Conservation (phyloP, 257 asterid genomes). For the Primulina tabacum region DNA sequence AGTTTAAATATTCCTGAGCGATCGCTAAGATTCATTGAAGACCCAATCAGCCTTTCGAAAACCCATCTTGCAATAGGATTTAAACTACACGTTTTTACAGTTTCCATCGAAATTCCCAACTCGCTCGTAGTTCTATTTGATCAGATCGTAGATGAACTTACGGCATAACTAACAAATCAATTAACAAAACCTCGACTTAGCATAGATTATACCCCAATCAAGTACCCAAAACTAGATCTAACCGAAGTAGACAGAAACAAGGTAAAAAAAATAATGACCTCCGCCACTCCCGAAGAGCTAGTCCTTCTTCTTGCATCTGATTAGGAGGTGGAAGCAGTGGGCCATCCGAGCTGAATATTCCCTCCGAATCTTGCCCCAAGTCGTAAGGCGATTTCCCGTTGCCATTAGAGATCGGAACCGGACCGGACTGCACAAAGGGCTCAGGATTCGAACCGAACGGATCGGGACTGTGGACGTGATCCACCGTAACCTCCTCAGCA, state of each 20-base stretch:
- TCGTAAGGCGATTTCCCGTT: slow-evolving; percentile 3
- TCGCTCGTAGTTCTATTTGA: not conserved
- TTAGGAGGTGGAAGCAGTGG: slow-evolving; percentile 47
- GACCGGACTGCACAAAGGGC: slow-evolving; percentile 39
- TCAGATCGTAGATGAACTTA: slow-evolving; percentile 1
- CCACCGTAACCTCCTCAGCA: slow-evolving; percentile 57
- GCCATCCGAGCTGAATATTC: slow-evolving; percentile 45
- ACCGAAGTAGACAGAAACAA: not conserved
- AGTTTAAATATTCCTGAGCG: slow-evolving; percentile 1
- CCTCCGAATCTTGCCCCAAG: slow-evolving; percentile 33
- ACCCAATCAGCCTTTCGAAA: not conserved
- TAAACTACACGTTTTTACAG: slow-evolving; percentile 9
- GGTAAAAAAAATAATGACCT: slow-evolving; percentile 27
- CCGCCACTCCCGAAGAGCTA: slow-evolving; percentile 50
- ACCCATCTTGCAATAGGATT: slow-evolving; percentile 5
- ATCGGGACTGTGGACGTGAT: slow-evolving; percentile 60
- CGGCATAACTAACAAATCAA: slow-evolving; percentile 4
- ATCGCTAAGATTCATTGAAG: slow-evolving; percentile 15
- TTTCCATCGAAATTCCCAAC: slow-evolving; percentile 8
- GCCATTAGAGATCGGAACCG: slow-evolving; percentile 44
- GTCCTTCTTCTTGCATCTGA: slow-evolving; percentile 52
- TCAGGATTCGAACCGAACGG: slow-evolving; percentile 65
- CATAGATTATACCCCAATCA: slow-evolving; percentile 10
- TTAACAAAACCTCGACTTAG: not conserved
- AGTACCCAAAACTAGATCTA: slow-evolving; percentile 19